Evolutionary conservation across 371 early-diverging fungal species (phyloP), one percentile per base, ranked within the genome.

Genomic region (Catenaria anguillulae): DNA sequence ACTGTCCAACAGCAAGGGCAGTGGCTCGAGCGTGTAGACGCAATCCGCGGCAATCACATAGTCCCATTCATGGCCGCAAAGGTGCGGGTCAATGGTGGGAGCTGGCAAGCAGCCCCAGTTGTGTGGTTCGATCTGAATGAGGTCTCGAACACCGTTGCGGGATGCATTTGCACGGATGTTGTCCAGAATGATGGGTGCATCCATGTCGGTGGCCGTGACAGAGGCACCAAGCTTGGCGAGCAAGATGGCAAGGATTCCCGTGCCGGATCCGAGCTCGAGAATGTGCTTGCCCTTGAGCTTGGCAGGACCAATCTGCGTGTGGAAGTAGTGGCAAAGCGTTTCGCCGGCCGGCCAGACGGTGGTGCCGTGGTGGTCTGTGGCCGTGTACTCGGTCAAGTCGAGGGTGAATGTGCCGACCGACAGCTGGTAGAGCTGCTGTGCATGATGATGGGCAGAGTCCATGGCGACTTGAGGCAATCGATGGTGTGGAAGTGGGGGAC

Each of bases 331-430:
- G 34, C 24, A 33, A 31, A 58, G 36, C 31, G 42, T 42, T 21
- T 58, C 43, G 40, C 40, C 36, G 13, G 58, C 58, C 24, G 58
- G 58, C 58, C 58, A 58, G 2, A 58, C 43, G 40, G 58, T 58
- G 17, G 58, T 58, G 29, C 58, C 58, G 42, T 58, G 58, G 36
- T 58, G 58, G 26, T 31, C n/a, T 26, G 58, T 58, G 42, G 23
- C 43, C 13, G 58, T 40, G 19, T 13, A 24, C 43, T 58, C 58
- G 34, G 36, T 24, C 34, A 55, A 19, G 21, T 55, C 26, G 17
- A 55, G 10, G 26, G 33, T 36, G 36, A 23, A 36, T 2, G 55
- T 15, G 19, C 55, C 55, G 36, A 40, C 40, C 40, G 40, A 40
- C 10, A 40, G 5, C 10, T 5, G 17, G 40, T 40, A 40, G n/a